Evolutionary conservation across 495 filamentous ascomycete genomes (phyloP).

Genomic region (Viridothelium virens): DNA sequence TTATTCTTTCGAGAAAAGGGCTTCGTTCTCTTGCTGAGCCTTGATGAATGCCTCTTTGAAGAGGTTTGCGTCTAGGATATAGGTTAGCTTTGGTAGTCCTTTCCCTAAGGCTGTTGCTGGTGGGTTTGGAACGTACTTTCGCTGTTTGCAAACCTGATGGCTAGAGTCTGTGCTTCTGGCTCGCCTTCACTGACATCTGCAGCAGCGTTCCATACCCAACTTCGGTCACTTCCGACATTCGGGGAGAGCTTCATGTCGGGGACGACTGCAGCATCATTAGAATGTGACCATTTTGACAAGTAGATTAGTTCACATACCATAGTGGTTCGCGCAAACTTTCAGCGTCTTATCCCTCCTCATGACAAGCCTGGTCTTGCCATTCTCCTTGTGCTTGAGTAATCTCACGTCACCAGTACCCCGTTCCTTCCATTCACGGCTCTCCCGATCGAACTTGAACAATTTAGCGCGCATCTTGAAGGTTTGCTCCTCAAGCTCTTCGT

Average conservation of each 20-base stretch:
- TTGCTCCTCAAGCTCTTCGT: slow-evolving; percentile 97
- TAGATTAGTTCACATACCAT: slow-evolving; percentile 56
- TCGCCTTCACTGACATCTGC: slow-evolving; percentile 98
- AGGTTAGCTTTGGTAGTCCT: slow-evolving; percentile 7
- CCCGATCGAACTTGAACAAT: slow-evolving; percentile 94
- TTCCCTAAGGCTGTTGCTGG: slow-evolving; percentile 22
- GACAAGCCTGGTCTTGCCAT: slow-evolving; percentile 92
- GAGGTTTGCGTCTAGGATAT: slow-evolving; percentile 72
- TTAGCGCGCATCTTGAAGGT: slow-evolving; percentile 99
- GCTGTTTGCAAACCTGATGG: slow-evolving; percentile 95
- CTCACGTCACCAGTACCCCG: slow-evolving; percentile 94
- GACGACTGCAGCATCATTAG: slow-evolving; percentile 55
- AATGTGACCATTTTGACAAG: not conserved
- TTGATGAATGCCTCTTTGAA: slow-evolving; percentile 99
- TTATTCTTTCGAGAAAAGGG: slow-evolving; percentile 48
- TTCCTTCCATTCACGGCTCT: slow-evolving; percentile 96
- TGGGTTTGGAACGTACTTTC: slow-evolving; percentile 62
- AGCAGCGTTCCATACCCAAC: slow-evolving; percentile 98
- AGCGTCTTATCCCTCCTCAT: slow-evolving; percentile 99
- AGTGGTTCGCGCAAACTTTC: slow-evolving; percentile 99
- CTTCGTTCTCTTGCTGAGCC: slow-evolving; percentile 94
- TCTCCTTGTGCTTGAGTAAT: slow-evolving; percentile 96
- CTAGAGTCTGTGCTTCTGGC: slow-evolving; percentile 89
- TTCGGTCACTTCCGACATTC: slow-evolving; percentile 94
- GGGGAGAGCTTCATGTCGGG: slow-evolving; percentile 98